Conservation (phyloP, 2,329 filamentous ascomycete genomes). For the Rhynchosporium secalis region DNA sequence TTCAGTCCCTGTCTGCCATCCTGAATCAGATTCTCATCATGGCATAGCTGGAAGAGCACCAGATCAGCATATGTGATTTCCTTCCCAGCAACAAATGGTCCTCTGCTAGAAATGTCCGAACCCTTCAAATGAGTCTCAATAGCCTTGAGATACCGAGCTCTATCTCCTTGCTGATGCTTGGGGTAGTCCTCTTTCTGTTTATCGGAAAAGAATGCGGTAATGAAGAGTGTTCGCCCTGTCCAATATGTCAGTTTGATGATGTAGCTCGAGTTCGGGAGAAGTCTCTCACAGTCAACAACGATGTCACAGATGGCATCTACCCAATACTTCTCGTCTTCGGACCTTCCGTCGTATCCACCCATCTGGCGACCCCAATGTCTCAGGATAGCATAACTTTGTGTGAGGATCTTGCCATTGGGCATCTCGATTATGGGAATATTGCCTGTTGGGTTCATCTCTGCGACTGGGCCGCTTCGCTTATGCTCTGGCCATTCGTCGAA, state of each 20-base stretch:
- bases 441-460: constrained; percentile 33
- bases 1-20: constrained; percentile 33
- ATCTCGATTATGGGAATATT: constrained; percentile 37
- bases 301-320: constrained; percentile 40
- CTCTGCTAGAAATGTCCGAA: constrained; percentile 37
- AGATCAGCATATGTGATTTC: constrained; percentile 39
- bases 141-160: constrained; percentile 35
- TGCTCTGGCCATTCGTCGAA: constrained; percentile 38
- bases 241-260: not conserved
- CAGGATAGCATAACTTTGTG: constrained; percentile 40
- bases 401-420: constrained; percentile 38
- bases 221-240: constrained; percentile 39
- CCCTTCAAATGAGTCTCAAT: constrained; percentile 41
- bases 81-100: constrained; percentile 37
- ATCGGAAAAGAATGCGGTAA: constrained; percentile 36
- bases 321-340: constrained; percentile 39
- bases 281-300: constrained; percentile 32
- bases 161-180: constrained; percentile 32
- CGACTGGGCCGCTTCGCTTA: constrained; percentile 32
- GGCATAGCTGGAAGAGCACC: constrained; percentile 35
- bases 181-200: constrained; percentile 35
- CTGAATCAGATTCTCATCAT: constrained; percentile 37
- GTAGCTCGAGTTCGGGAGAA: not conserved
- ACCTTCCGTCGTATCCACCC: constrained; percentile 37
- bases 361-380: constrained; percentile 37